Conservation (phyloP, 257 asterid species). For the Euphrasia confusa region DNA sequence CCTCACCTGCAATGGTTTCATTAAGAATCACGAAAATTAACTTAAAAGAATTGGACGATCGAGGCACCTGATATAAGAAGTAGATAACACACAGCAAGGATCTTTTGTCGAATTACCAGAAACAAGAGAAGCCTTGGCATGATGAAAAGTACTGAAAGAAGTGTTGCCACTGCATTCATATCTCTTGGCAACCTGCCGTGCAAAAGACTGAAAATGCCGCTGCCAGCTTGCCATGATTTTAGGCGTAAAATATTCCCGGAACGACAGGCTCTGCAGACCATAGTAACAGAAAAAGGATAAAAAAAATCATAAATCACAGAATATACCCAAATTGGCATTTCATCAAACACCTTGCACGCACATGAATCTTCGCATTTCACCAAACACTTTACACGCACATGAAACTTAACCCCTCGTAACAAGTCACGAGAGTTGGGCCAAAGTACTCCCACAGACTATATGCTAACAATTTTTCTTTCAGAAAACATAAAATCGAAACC, state of each 20-base stretch:
- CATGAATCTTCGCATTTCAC: slow-evolving; percentile 24
- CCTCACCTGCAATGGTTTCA: slow-evolving; percentile 45
- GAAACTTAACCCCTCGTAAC: not conserved
- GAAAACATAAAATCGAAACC: not conserved
- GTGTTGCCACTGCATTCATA: slow-evolving; percentile 35
- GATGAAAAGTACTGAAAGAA: slow-evolving; percentile 40
- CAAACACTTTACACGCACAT: slow-evolving; percentile 28
- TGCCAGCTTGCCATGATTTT: slow-evolving; percentile 71
- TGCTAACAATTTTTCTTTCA: not conserved
- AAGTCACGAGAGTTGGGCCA: not conserved
- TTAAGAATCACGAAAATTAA: slow-evolving; percentile 14
- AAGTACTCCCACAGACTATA: not conserved
- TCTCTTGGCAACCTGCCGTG: slow-evolving; percentile 60
- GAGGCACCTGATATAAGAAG: slow-evolving; percentile 7
- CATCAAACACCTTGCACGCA: slow-evolving; percentile 30
- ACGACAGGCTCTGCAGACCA: slow-evolving; percentile 15
- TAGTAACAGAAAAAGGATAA: not conserved
- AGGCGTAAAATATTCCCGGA: slow-evolving; percentile 11
- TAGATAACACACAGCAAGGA: not conserved
- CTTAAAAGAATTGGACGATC: slow-evolving; percentile 1
- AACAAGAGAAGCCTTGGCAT: slow-evolving; percentile 46
- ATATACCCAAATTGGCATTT: slow-evolving; percentile 27
- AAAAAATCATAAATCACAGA: not conserved
- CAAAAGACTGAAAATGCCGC: slow-evolving; percentile 55
- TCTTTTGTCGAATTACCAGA: slow-evolving; percentile 38